phyloP scores from a whole-genome alignment of 345 rosid species.

The Moringa oleifera region DNA sequence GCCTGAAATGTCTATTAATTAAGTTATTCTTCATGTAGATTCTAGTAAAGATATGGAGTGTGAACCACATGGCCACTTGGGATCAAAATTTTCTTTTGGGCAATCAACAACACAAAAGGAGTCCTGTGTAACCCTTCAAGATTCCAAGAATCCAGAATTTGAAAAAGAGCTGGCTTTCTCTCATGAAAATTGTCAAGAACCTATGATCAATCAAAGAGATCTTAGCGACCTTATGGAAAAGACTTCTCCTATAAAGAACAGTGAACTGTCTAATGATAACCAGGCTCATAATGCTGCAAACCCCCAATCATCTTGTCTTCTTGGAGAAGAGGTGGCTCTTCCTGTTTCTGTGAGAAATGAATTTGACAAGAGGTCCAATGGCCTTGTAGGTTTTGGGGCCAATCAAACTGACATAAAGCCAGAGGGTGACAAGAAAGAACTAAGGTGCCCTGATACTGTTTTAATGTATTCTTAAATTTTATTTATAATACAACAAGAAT shows the following conservation, averaged over 20 bases:
- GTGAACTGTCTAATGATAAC: conserved; percentile 12
- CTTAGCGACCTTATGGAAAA: conserved; percentile 1
- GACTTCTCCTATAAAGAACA: conserved; percentile 9
- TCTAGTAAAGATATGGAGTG: conserved; percentile 26
- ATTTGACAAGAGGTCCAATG: conserved; percentile 18
- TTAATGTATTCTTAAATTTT: conserved; percentile 10
- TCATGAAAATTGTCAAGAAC: conserved; percentile 22
- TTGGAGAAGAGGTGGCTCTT: conserved; percentile 17
- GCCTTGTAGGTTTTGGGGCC: conserved; percentile 18
- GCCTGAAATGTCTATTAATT: no score
- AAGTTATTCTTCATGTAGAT: conserved; percentile 31
- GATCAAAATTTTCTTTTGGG: conserved; percentile 22
- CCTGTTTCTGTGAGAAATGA: conserved; percentile 3
- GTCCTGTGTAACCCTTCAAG: conserved; percentile 16
- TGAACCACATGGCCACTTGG: conserved; percentile 16
- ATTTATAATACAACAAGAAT: conserved; percentile 10
- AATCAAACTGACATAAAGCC: conserved; percentile 21
- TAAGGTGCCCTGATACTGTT: conserved; percentile 42
- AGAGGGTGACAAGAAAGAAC: conserved; percentile 23
- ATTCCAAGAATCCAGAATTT: conserved; percentile 19
- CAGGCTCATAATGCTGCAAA: conserved; percentile 20
- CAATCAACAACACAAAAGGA: conserved; percentile 19
- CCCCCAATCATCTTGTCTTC: conserved; percentile 11
- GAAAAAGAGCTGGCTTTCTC: conserved; percentile 10
- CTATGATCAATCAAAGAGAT: conserved; percentile 11